phyloP scores from a whole-genome alignment of 768 basidiomycete species.

The Rickenella mellea region DNA sequence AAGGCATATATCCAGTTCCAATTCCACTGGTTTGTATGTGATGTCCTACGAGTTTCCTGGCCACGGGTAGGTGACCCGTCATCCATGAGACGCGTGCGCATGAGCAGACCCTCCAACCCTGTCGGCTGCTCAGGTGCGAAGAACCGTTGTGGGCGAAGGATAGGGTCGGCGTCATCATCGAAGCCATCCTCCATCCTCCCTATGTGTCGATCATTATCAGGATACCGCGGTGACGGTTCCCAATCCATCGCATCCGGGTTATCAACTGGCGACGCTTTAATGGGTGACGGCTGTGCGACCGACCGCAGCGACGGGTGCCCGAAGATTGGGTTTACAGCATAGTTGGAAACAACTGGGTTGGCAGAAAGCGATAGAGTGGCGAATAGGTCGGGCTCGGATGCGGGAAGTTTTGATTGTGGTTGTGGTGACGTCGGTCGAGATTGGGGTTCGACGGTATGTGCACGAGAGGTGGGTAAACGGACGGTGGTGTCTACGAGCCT shows the following conservation, averaged over 20 bases:
- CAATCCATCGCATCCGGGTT: conserved; percentile 54
- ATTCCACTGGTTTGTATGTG: no score
- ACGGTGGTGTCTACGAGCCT: conserved; percentile 55
- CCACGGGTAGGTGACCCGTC: conserved; percentile 1
- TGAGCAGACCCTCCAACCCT: conserved; percentile 63
- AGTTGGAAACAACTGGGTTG: conserved; percentile 39
- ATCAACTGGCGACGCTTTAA: not conserved
- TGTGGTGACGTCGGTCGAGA: conserved; percentile 13
- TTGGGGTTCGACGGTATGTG: conserved; percentile 16
- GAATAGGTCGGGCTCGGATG: conserved; percentile 46
- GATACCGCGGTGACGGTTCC: conserved; percentile 44
- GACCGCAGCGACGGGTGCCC: conserved; percentile 54
- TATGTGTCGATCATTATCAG: conserved; percentile 7
- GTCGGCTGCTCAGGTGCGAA: conserved; percentile 74
- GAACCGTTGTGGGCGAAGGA: conserved; percentile 66
- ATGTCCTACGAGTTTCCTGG: no score
- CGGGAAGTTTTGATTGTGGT: conserved; percentile 11
- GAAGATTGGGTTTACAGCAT: conserved; percentile 43
- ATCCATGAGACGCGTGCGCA: conserved; percentile 46
- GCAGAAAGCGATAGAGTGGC: conserved; percentile 57
- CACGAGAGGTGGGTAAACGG: conserved; percentile 35
- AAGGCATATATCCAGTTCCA: conserved; percentile 28
- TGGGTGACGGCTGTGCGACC: conserved; percentile 15
- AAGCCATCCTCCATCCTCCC: conserved; percentile 40
- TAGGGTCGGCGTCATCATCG: no score